Evolutionary conservation across 164 flowering plant species (phyloP), one percentile per base, ranked within the genome.

Genomic region (Piper longum): DNA sequence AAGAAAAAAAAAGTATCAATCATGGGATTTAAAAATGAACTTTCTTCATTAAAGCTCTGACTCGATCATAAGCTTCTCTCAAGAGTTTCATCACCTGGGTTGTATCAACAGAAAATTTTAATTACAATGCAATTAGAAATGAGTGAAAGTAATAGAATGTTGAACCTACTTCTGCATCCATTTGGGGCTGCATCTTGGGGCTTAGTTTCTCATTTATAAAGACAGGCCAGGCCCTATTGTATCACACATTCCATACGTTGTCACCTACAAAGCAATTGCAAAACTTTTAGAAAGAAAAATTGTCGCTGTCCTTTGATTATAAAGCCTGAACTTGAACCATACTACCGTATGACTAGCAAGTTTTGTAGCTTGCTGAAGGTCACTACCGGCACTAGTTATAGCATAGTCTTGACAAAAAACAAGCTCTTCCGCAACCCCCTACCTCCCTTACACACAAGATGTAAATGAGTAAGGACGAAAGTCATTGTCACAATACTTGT

Each of bases 361-460:
- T 73, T 89, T 85, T 0, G 99, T 91, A 54, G 99, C 99, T 43
- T 81, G 72, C 63, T 76, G 66, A 54, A 95, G 91, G 76, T 95
- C 99, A 67, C 85, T 89, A 71, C 96, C 85, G 26, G 97, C 96
- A 73, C 99, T 96, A 60, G 99, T 95, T 63, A 97, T 91, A 54
- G 91, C 42, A 62, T 89, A 78, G 61, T 95, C 96, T 64, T 75
- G 78, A 67, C 98, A 97, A 73, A 91, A 91, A n/a, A 95, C 87
- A 62, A 95, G 89, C 78, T 95, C 99, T 71, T 95, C 98, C 2
- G 99, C 99, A 65, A 89, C 97, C 75, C 97, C 75, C 69, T 26
- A 74, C 68, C 99, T 97, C n/a, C 97, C 99, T 96, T 86, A 72
- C 97, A 95, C 64, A 89, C 97, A 79, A 26, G 36, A 26, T 26